A percentile compares a stretch with the other conserved stretches of the same genome.
Evolutionary conservation across 1,139 yeast genomes (phyloP).

Genomic region (Yamadazyma diddensiae): DNA sequence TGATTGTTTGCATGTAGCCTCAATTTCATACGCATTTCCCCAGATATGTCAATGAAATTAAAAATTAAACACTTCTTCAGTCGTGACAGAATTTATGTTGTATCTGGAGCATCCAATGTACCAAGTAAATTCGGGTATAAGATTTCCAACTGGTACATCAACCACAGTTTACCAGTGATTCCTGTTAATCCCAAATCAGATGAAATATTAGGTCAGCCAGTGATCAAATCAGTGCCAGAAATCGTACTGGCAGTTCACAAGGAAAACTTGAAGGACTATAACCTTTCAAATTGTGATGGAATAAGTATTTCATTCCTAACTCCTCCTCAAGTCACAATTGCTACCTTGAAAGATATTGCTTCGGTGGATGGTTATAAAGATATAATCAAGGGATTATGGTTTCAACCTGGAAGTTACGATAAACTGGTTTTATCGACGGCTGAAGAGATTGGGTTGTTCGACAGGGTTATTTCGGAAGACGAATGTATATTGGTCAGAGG

Average conservation of each 20-base stretch:
- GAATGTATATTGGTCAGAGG: conserved; percentile 73
- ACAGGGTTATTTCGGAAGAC: conserved; percentile 53
- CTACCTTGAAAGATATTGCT: conserved; percentile 43
- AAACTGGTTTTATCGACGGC: conserved; percentile 46
- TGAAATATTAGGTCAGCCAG: conserved; percentile 45
- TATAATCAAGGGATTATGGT: conserved; percentile 64
- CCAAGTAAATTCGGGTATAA: conserved; percentile 68
- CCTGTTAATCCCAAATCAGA: conserved; percentile 63
- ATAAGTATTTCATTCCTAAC: conserved; percentile 65
- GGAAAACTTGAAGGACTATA: conserved; percentile 24
- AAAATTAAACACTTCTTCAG: conserved; percentile 50
- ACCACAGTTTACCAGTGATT: conserved; percentile 54
- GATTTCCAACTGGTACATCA: conserved; percentile 66
- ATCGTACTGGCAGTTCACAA: conserved; percentile 28
- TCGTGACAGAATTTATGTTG: conserved; percentile 54
- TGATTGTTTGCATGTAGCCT: no score
- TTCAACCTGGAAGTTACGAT: conserved; percentile 79
- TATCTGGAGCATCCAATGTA: conserved; percentile 71
- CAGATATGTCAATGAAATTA: conserved; percentile 36
- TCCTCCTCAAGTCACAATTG: conserved; percentile 60
- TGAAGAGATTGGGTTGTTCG: conserved; percentile 36
- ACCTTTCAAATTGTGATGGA: conserved; percentile 34
- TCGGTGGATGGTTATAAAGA: conserved; percentile 26
- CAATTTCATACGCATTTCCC: conserved; percentile 1
- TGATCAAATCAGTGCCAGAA: conserved; percentile 33